These are phyloP conservation scores for Condylostoma magnum DNA, from an alignment of 169 alveolate species.

Conservation along the genomic window DNA sequence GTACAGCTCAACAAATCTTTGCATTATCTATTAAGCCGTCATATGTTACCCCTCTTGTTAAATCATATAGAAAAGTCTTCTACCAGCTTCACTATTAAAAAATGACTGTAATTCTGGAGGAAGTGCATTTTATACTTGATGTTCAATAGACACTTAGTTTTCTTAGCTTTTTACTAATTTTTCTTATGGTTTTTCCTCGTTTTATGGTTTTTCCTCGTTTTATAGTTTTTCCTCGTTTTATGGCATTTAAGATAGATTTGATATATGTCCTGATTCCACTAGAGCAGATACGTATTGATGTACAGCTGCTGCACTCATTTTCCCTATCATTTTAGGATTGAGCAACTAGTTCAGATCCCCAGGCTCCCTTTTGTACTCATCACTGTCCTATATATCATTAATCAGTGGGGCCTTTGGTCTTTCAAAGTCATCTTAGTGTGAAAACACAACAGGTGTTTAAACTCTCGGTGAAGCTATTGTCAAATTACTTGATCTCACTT, in stretches of 20 bases:
- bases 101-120: conserved; percentile 16
- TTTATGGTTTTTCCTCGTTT: no score
- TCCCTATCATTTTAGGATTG: conserved; percentile 9
- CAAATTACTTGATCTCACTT: no score
- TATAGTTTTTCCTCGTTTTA: no score
- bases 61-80: neutral
- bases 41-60: neutral
- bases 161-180: no score
- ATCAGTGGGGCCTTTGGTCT: neutral
- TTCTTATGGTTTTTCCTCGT: no score
- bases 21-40: conserved; percentile 4
- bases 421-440: neutral
- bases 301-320: conserved; percentile 23
- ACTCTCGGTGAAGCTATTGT: no score
- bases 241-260: no score
- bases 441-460: neutral
- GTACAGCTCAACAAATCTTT: neutral
- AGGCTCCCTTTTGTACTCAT: neutral
- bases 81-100: neutral
- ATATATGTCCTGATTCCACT: conserved; percentile 15
- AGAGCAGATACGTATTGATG: conserved; percentile 24
- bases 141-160: no score
- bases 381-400: neutral
- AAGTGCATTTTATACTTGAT: no score
- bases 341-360: neutral